phyloP scores from a whole-genome alignment of 2,329 filamentous ascomycete species.

The Pseudonectria buxi region DNA sequence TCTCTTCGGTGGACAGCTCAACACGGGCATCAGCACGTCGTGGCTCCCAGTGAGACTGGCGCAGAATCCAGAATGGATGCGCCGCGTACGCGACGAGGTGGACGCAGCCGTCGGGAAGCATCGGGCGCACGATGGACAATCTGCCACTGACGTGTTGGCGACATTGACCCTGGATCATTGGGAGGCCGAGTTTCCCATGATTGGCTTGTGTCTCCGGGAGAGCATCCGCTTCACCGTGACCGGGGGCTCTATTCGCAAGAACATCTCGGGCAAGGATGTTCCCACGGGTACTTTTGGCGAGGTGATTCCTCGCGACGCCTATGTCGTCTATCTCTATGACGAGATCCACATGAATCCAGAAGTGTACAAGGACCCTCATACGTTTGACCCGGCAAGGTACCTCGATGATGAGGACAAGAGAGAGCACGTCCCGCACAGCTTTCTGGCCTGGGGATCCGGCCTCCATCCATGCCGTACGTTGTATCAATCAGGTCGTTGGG shows the following conservation, averaged over 20 bases:
- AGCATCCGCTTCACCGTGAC: slow-evolving; percentile 43
- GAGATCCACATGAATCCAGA: slow-evolving; percentile 42
- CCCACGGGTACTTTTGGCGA: slow-evolving; percentile 37
- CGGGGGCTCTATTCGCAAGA: slow-evolving; percentile 46
- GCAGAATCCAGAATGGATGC: too few relatives aligned
- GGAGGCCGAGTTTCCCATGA: slow-evolving; percentile 46
- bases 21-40: too few relatives aligned
- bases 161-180: slow-evolving; percentile 48
- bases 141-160: too few relatives aligned
- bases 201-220: slow-evolving; percentile 47
- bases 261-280: slow-evolving; percentile 38
- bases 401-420: slow-evolving; percentile 39
- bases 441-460: slow-evolving; percentile 30
- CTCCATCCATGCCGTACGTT: slow-evolving; percentile 30
- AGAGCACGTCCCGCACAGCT: slow-evolving; percentile 18
- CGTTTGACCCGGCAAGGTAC: slow-evolving; percentile 46
- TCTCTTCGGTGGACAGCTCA: too few relatives aligned
- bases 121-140: too few relatives aligned
- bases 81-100: too few relatives aligned
- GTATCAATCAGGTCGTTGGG: too few relatives aligned
- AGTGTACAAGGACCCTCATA: slow-evolving; percentile 40
- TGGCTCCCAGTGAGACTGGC: too few relatives aligned
- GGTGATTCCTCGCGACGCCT: slow-evolving; percentile 42
- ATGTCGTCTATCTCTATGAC: slow-evolving; percentile 38
- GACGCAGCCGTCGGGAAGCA: too few relatives aligned